phyloP scores from a whole-genome alignment of 164 flowering plant genomes.

The Akebia trifoliata region DNA sequence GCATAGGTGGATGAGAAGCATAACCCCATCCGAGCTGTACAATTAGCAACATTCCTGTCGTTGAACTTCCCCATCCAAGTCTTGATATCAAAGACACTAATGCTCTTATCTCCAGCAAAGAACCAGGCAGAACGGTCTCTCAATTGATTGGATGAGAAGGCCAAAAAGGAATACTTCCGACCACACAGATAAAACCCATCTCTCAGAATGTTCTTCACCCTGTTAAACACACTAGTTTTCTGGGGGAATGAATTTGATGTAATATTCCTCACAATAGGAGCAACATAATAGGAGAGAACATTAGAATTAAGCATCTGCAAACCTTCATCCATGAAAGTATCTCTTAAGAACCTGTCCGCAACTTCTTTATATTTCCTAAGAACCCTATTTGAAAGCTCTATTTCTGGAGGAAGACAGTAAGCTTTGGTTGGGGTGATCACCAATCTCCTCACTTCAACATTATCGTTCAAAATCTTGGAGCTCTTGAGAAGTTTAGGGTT shows the following conservation, averaged over 20 bases:
- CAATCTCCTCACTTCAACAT: conserved; percentile 70
- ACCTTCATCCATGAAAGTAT: conserved; percentile 97
- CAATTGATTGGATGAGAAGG: conserved; percentile 86
- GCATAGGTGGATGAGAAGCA: conserved; percentile 98
- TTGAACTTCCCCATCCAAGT: conserved; percentile 86
- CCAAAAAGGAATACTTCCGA: conserved; percentile 73
- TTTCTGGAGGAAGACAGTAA: conserved; percentile 84
- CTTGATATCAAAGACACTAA: conserved; percentile 30
- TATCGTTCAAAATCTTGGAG: conserved; percentile 34
- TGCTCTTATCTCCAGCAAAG: conserved; percentile 57
- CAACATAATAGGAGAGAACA: conserved; percentile 47
- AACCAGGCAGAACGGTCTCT: conserved; percentile 97
- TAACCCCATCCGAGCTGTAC: conserved; percentile 96
- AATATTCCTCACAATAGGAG: conserved; percentile 61
- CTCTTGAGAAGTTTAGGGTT: conserved; percentile 56
- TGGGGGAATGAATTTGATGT: conserved; percentile 42
- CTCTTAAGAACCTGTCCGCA: conserved; percentile 78
- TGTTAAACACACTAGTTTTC: conserved; percentile 53
- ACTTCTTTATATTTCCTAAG: conserved; percentile 55
- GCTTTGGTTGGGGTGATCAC: conserved; percentile 87
- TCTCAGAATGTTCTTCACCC: conserved; percentile 48
- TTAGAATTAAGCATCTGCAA: conserved; percentile 50
- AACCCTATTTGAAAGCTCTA: conserved; percentile 91
- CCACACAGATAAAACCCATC: conserved; percentile 80
- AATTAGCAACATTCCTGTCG: conserved; percentile 63